A percentile compares a stretch with the other conserved stretches of the same genome.
Evolutionary conservation across 345 rosid genomes (phyloP).

Genomic region (Camelina sativa): DNA sequence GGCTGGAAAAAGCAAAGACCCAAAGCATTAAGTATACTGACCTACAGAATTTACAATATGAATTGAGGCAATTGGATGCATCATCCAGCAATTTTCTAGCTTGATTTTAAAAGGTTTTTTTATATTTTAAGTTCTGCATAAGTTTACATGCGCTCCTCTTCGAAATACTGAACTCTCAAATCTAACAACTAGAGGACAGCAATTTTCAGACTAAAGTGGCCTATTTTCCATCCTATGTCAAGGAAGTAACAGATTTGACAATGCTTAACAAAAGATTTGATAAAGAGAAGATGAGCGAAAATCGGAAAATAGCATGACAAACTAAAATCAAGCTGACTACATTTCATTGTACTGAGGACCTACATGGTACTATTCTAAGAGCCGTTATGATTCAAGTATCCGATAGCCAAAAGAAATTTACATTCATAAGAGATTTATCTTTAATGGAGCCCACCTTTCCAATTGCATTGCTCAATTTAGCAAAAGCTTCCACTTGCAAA

Average conservation of each 20-base stretch:
- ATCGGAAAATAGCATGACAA: constrained; percentile 8
- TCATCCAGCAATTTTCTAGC: constrained; percentile 13
- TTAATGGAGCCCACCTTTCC: constrained; percentile 62
- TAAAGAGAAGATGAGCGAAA: not conserved
- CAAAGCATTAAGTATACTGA: constrained; percentile 13
- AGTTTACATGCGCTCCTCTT: constrained; percentile 1
- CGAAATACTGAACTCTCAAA: constrained; percentile 6
- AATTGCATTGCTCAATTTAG: constrained; percentile 73
- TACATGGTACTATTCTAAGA: constrained; percentile 17
- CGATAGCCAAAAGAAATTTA: constrained; percentile 23
- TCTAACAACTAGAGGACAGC: constrained; percentile 9
- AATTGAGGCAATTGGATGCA: constrained; percentile 16
- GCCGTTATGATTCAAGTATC: constrained; percentile 8
- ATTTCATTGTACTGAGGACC: constrained; percentile 32
- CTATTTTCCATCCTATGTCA: constrained; percentile 5
- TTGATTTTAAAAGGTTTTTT: not conserved
- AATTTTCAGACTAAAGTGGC: constrained; percentile 19
- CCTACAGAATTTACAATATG: constrained; percentile 8
- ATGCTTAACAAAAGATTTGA: constrained; percentile 16
- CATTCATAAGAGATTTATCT: constrained; percentile 15
- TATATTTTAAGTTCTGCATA: not conserved
- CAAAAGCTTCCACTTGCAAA: constrained; percentile 92
- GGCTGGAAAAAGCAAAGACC: constrained; percentile 23
- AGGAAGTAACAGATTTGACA: not conserved
- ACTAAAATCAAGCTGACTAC: constrained; percentile 15